These are phyloP conservation scores for Neurospora cerealis DNA, from an alignment of 495 filamentous ascomycete genomes.

Conservation along the genomic window DNA sequence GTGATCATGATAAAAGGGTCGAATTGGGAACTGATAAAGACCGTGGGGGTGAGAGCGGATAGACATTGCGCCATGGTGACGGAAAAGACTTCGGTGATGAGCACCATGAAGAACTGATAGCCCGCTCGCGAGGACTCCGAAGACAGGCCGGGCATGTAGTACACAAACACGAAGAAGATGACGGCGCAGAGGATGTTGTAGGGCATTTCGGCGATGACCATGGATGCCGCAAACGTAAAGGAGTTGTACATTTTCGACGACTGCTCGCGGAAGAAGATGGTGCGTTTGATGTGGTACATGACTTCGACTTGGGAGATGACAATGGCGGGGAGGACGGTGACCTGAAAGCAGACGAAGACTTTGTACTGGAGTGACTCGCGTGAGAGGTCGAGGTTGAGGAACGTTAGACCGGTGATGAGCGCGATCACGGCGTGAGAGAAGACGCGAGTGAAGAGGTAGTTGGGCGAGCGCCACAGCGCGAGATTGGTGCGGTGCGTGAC, in stretches of 20 bases:
- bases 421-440: conserved; percentile 68
- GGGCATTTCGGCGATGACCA: conserved; percentile 67
- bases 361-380: conserved; percentile 63
- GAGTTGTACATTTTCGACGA: conserved; percentile 68
- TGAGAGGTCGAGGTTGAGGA: conserved; percentile 57
- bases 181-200: conserved; percentile 67
- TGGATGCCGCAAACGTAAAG: conserved; percentile 59
- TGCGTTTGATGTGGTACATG: conserved; percentile 62
- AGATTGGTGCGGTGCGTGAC: conserved; percentile 56
- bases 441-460: conserved; percentile 68
- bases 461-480: conserved; percentile 62
- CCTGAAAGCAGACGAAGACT: conserved; percentile 77
- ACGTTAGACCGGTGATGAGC: conserved; percentile 64
- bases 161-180: conserved; percentile 63
- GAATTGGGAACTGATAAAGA: conserved; percentile 56
- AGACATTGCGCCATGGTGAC: conserved; percentile 62
- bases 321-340: conserved; percentile 64
- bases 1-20: conserved; percentile 74
- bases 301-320: conserved; percentile 71
- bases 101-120: conserved; percentile 74
- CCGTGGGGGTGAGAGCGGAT: conserved; percentile 56
- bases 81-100: conserved; percentile 69
- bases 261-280: conserved; percentile 71
- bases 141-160: conserved; percentile 61
- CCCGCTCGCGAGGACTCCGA: conserved; percentile 49